Evolutionary conservation across 1,139 yeast genomes (phyloP).

Genomic region (Zygoascus sp.): DNA sequence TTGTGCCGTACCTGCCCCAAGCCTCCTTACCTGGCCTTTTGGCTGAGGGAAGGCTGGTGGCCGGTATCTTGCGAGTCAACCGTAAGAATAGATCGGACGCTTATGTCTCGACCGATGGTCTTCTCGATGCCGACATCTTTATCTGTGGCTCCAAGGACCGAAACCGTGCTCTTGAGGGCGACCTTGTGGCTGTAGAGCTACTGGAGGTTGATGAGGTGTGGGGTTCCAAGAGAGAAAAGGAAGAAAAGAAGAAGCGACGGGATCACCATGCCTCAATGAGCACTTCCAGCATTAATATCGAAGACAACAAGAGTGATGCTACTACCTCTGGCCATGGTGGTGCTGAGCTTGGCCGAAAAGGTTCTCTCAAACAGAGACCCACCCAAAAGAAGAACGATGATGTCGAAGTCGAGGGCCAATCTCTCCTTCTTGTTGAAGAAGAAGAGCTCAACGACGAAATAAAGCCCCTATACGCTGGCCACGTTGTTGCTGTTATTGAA

Average conservation of each 20-base stretch:
- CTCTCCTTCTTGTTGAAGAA: slow-evolving; percentile 83
- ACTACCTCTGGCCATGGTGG: slow-evolving; percentile 23
- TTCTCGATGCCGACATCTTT: slow-evolving; percentile 91
- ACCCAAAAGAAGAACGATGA: slow-evolving; percentile 98
- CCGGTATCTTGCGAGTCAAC: slow-evolving; percentile 89
- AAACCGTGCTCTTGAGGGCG: slow-evolving; percentile 95
- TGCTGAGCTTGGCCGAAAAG: slow-evolving; percentile 50
- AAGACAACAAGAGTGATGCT: slow-evolving; percentile 36
- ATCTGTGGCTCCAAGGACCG: slow-evolving; percentile 99
- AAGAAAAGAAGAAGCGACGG: slow-evolving; percentile 91
- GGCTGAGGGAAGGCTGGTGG: slow-evolving; percentile 84
- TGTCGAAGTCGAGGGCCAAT: slow-evolving; percentile 97
- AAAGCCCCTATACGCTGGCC: slow-evolving; percentile 95
- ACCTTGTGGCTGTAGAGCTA: slow-evolving; percentile 89
- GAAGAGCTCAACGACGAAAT: slow-evolving; percentile 91
- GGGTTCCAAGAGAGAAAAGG: slow-evolving; percentile 94
- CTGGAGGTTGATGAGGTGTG: slow-evolving; percentile 96
- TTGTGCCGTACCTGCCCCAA: slow-evolving; percentile 95
- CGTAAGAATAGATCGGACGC: slow-evolving; percentile 96
- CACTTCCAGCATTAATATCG: slow-evolving; percentile 33
- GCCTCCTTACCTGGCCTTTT: slow-evolving; percentile 85
- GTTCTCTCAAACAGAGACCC: slow-evolving; percentile 91
- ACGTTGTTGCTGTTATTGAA: slow-evolving; percentile 95
- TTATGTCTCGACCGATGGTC: slow-evolving; percentile 92
- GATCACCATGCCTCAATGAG: slow-evolving; percentile 45